Conservation (phyloP, 2,329 filamentous ascomycete genomes). For the Sclerotinia trifoliorum region DNA sequence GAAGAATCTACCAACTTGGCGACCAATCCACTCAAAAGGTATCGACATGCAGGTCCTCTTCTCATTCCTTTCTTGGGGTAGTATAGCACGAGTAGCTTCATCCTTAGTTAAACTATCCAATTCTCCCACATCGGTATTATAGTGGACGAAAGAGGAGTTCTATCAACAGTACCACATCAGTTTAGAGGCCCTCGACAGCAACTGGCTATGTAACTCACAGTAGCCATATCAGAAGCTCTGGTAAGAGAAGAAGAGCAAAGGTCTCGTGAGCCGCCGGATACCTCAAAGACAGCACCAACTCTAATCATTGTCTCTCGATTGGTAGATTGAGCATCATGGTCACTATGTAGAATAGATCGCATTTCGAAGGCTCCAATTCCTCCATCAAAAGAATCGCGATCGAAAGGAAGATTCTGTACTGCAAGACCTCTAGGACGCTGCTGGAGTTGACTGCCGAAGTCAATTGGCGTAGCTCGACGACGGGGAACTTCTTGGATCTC, state of each 20-base stretch:
- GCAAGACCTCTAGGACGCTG: background rate
- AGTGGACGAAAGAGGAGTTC: background rate
- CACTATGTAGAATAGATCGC: background rate
- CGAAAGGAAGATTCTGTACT: background rate
- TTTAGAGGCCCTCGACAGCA: background rate
- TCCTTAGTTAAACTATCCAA: background rate
- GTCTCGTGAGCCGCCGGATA: background rate
- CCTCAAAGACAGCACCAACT: background rate
- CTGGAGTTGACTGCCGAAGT: background rate
- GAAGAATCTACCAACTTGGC: background rate
- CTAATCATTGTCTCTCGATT: background rate
- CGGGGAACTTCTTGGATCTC: background rate
- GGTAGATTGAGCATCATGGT: background rate
- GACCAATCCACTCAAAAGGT: background rate
- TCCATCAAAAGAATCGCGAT: background rate
- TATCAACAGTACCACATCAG: background rate
- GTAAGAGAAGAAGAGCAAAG: background rate
- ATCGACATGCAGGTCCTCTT: background rate
- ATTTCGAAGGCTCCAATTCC: background rate
- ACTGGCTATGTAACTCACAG: background rate
- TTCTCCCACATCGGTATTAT: background rate
- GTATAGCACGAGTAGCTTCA: background rate
- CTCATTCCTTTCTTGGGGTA: no score
- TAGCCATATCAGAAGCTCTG: slow-evolving; percentile 8
- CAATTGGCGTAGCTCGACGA: background rate